Evolutionary conservation across 352 stramenopile genomes (phyloP).

Genomic region (Phytopythium aichiense): DNA sequence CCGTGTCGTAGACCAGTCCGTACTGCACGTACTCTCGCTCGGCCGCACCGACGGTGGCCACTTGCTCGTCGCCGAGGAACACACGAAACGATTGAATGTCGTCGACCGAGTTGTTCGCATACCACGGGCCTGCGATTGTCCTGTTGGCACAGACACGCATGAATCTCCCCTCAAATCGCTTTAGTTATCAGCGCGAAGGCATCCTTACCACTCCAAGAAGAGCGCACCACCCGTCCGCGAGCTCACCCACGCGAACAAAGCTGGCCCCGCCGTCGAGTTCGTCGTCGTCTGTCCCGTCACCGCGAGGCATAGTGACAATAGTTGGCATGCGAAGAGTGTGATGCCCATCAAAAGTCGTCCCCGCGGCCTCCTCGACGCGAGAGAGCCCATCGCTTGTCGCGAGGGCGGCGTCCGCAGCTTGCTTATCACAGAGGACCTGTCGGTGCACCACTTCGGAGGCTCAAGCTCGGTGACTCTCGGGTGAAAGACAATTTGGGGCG

Average conservation of each 20-base stretch:
- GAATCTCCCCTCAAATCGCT: not conserved
- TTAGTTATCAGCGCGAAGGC: not conserved
- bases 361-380: not conserved
- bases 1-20: constrained; percentile 29
- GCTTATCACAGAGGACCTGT: not conserved
- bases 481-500: not conserved
- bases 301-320: not conserved
- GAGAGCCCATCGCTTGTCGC: not conserved
- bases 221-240: constrained; percentile 29
- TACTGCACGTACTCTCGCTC: constrained; percentile 21
- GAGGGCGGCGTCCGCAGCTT: not conserved
- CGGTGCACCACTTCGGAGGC: too few relatives aligned
- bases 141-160: constrained; percentile 9
- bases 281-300: not conserved
- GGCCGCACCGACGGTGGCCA: not conserved
- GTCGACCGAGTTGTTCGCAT: constrained; percentile 11
- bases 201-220: constrained; percentile 26
- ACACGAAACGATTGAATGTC: constrained; percentile 23
- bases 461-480: not conserved
- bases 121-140: constrained; percentile 20
- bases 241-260: constrained; percentile 7
- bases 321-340: not conserved
- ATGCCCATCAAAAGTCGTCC: not conserved
- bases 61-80: constrained; percentile 18
- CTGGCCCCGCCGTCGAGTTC: not conserved